Percentiles rank a stretch among this genome's conserved stretches.
Evolutionary conservation across 768 basidiomycete species (phyloP).

Genomic region (Cantharellus anzutake): DNA sequence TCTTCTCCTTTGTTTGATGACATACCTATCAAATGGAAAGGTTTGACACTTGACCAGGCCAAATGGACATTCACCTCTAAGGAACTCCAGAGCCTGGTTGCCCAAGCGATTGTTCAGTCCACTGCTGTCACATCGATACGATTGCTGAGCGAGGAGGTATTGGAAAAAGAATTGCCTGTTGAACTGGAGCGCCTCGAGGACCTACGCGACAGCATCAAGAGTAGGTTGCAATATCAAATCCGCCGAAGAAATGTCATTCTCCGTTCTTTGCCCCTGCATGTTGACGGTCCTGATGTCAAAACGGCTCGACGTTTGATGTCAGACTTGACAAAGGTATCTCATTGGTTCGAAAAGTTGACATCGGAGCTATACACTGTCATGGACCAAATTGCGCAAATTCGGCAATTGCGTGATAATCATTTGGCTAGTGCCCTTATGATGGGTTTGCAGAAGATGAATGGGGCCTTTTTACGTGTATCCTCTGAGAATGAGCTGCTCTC

Average conservation of each 20-base stretch:
- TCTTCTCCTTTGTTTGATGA: slow-evolving; percentile 41
- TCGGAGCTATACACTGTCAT: slow-evolving; percentile 48
- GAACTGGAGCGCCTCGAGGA: slow-evolving; percentile 43
- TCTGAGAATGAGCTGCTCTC: slow-evolving; percentile 37
- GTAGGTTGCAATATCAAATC: slow-evolving; percentile 38
- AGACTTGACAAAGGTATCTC: slow-evolving; percentile 39
- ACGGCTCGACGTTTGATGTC: slow-evolving; percentile 28
- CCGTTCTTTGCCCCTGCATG: slow-evolving; percentile 30
- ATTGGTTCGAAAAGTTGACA: slow-evolving; percentile 35
- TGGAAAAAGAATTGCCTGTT: slow-evolving; percentile 44
- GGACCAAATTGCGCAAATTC: slow-evolving; percentile 45
- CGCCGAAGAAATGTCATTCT: slow-evolving; percentile 33
- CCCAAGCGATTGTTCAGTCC: slow-evolving; percentile 51
- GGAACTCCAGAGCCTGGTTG: slow-evolving; percentile 56
- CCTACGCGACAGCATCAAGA: slow-evolving; percentile 39
- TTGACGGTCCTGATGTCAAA: slow-evolving; percentile 25
- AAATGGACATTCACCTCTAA: slow-evolving; percentile 67
- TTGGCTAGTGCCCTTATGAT: slow-evolving; percentile 57
- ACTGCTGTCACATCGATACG: slow-evolving; percentile 55
- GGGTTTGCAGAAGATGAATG: slow-evolving; percentile 64
- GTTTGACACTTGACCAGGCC: slow-evolving; percentile 61
- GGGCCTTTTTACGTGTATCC: slow-evolving; percentile 44
- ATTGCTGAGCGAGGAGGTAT: slow-evolving; percentile 37
- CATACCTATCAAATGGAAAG: slow-evolving; percentile 42
- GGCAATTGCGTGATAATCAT: slow-evolving; percentile 44